Base-by-base conservation (phyloP, 495 filamentous ascomycete genomes). In the Penicillium ucsense region DNA sequence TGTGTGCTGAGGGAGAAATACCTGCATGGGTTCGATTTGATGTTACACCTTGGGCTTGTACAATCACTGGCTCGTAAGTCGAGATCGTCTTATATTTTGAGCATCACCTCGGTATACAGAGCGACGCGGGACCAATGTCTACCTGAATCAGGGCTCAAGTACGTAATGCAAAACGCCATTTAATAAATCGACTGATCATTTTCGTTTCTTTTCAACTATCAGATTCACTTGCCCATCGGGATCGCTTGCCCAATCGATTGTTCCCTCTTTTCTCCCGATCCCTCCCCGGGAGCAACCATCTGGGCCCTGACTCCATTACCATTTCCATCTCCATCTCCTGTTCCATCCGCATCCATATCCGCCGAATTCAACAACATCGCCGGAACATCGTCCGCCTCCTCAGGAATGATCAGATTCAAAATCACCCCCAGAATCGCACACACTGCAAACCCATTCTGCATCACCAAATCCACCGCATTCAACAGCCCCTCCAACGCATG, bases 381-480 rank as follows among this genome's bases (percentile, higher is more conserved):
- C 44, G 60, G 62, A 45, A 75, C 73, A 47, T 81, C 79, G 63
- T 86, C 85, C 4, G 83, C 67, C 62, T 95, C 88, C 44, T 85
- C 80, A 2, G 81, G 75, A 8, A 95, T 65, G 5, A 82, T 44
- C 29, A 92, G 56, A 56, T 95, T 95, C 27, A 94, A 67, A 37
- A 86, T 61, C 48, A 92, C 70, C 11, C 82, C 76, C 9, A 88
- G 50, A 45, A 89, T 73, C 0, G 84, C 88, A 0, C 84, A 82
- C 27, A 95, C 70, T 1, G 70, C 71, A 38, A 75, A 77, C 0
- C 69, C 71, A 28, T 88, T 94, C 64, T 86, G 79, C 78, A 94
- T 81, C 40, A 94, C 74, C 31, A 96, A 65, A 27, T 75, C 76
- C 8, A 94, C 86, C 38, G 90, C 89, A 57, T 95, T 85, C 46